Evolutionary conservation across 306 rosid genomes (phyloP).

Genomic region (Argentina anserina): DNA sequence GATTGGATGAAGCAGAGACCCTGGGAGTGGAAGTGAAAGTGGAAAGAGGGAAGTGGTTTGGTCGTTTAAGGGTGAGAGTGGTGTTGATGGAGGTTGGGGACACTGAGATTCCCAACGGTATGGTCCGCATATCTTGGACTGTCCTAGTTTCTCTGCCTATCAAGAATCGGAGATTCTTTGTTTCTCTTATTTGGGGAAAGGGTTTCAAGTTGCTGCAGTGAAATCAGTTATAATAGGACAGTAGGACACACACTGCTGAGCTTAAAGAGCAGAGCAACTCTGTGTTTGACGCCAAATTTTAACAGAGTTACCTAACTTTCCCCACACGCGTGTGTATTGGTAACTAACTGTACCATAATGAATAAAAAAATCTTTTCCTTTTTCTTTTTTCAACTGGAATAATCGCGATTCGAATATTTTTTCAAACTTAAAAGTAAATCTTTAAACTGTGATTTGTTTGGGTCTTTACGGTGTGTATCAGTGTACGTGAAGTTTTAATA

Average conservation of each 20-base stretch:
- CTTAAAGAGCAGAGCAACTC: background rate
- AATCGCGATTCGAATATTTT: too few relatives aligned
- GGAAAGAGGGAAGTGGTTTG: slow-evolving; percentile 38
- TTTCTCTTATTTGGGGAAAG: background rate
- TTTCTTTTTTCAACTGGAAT: background rate
- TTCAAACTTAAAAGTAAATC: too few relatives aligned
- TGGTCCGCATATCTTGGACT: slow-evolving; percentile 69
- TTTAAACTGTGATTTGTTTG: too few relatives aligned
- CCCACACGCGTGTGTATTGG: slow-evolving; percentile 1
- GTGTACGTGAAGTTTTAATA: too few relatives aligned
- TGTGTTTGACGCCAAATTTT: background rate
- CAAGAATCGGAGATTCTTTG: slow-evolving; percentile 18
- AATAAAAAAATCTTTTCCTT: background rate
- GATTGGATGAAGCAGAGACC: slow-evolving; percentile 15
- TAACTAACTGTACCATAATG: background rate
- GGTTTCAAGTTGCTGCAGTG: background rate
- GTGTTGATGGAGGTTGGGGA: slow-evolving; percentile 47
- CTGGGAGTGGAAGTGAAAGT: slow-evolving; percentile 9
- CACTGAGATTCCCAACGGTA: slow-evolving; percentile 62
- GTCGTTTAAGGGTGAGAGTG: slow-evolving; percentile 37
- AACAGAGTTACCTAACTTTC: background rate
- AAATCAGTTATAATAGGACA: background rate
- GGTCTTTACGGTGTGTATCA: too few relatives aligned
- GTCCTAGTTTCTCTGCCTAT: slow-evolving; percentile 12
- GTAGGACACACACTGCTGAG: background rate